Conservation (phyloP, 495 filamentous ascomycete genomes). For the Penicillium bialowiezense region DNA sequence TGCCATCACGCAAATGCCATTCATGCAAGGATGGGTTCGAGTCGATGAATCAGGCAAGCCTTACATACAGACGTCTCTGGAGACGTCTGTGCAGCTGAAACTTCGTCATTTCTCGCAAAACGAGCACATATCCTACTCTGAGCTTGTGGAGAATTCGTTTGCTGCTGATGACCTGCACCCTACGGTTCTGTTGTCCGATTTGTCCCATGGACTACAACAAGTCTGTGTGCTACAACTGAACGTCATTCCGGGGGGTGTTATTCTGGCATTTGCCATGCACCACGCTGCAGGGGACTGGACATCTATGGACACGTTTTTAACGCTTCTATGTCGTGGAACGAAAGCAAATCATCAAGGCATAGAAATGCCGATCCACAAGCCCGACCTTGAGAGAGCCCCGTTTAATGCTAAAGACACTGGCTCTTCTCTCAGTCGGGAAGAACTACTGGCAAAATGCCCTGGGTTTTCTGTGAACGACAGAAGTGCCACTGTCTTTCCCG, state of each 20-base stretch:
- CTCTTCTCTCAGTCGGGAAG: conserved; percentile 2
- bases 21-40: conserved; percentile 22
- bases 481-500: conserved; percentile 10
- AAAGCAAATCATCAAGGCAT: conserved; percentile 14
- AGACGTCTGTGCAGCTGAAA: conserved; percentile 8
- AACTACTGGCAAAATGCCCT: conserved; percentile 10
- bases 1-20: conserved; percentile 19
- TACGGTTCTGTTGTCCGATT: conserved; percentile 10
- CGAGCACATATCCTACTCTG: conserved; percentile 14
- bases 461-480: conserved; percentile 18
- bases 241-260: conserved; percentile 22
- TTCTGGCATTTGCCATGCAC: conserved; percentile 17
- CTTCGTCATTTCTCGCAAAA: conserved; percentile 10
- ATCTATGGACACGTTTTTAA: conserved; percentile 23
- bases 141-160: conserved; percentile 15
- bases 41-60: conserved; percentile 16
- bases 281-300: conserved; percentile 27
- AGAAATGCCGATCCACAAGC: conserved; percentile 13
- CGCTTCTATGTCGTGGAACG: conserved; percentile 21
- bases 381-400: conserved; percentile 19
- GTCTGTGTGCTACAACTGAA: conserved; percentile 23
- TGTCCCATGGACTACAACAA: neutral
- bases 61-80: conserved; percentile 10
- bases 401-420: conserved; percentile 13
- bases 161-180: conserved; percentile 12